Conservation (phyloP, 306 rosid species). For the Begonia peltatifolia region DNA sequence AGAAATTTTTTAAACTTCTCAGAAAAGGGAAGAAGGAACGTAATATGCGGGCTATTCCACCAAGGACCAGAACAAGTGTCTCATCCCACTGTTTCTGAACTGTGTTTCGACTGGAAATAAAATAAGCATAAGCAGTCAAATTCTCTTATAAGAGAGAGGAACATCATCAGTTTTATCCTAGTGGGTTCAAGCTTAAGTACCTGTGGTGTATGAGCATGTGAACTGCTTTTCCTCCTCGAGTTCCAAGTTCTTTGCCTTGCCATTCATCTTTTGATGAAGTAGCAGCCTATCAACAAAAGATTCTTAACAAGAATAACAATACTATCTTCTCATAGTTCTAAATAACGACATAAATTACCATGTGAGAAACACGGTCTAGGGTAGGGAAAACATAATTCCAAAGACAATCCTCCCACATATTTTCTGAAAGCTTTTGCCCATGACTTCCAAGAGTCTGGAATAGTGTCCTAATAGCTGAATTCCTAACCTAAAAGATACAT, state of each 20-base stretch:
- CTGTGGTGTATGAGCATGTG: slow-evolving; percentile 99
- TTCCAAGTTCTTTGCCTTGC: slow-evolving; percentile 98
- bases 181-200: slow-evolving; percentile 25
- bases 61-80: slow-evolving; percentile 81
- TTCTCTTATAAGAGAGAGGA: background rate
- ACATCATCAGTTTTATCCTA: background rate
- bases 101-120: slow-evolving; percentile 79
- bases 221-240: slow-evolving; percentile 94
- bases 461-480: slow-evolving; percentile 89
- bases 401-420: slow-evolving; percentile 95
- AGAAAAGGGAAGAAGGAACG: slow-evolving; percentile 84
- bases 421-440: slow-evolving; percentile 81
- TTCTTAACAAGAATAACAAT: slow-evolving; percentile 1
- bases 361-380: slow-evolving; percentile 78
- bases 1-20: slow-evolving; percentile 58
- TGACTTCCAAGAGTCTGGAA: slow-evolving; percentile 87
- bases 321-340: background rate
- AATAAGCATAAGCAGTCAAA: slow-evolving; percentile 11
- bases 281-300: slow-evolving; percentile 53
- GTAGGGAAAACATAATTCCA: slow-evolving; percentile 92
- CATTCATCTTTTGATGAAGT: slow-evolving; percentile 95
- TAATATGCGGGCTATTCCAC: slow-evolving; percentile 82
- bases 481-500: slow-evolving; percentile 58
- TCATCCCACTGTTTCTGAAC: slow-evolving; percentile 99
- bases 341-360: slow-evolving; percentile 46